Percentiles rank a stretch among this genome's conserved stretches.
These are phyloP conservation scores for Ophiostoma angusticollis DNA, from an alignment of 2,329 filamentous ascomycete species.

Conservation along the genomic window DNA sequence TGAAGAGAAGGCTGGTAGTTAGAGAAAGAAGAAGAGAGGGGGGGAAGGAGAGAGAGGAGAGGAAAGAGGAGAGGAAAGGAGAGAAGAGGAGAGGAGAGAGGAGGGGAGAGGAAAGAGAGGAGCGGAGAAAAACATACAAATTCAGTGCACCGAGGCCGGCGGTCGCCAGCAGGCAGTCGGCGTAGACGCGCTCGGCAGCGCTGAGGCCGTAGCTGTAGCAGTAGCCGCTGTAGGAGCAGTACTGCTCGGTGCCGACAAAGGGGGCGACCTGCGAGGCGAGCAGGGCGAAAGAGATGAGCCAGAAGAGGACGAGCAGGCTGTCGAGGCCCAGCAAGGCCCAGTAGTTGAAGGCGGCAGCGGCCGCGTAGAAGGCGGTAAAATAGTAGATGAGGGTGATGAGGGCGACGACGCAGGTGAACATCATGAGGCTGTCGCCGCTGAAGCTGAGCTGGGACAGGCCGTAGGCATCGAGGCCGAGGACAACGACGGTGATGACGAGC, in stretches of 20 bases:
- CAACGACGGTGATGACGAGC: slow-evolving; percentile 30
- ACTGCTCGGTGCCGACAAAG: slow-evolving; percentile 14
- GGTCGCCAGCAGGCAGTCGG: slow-evolving; percentile 21
- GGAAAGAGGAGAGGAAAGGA: neutral
- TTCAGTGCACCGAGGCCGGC: slow-evolving; percentile 29
- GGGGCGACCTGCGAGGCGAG: slow-evolving; percentile 25
- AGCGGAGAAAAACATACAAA: slow-evolving; percentile 31
- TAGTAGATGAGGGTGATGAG: slow-evolving; percentile 34
- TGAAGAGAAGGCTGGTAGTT: slow-evolving; percentile 27
- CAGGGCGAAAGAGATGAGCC: slow-evolving; percentile 33
- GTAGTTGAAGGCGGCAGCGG: slow-evolving; percentile 36
- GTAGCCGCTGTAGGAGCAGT: slow-evolving; percentile 15
- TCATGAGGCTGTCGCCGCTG: slow-evolving; percentile 22
- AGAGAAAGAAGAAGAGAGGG: neutral
- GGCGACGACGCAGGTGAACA: slow-evolving; percentile 30
- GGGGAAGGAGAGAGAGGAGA: slow-evolving; percentile 4
- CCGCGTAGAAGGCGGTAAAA: slow-evolving; percentile 28
- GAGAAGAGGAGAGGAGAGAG: neutral
- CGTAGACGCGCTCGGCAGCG: slow-evolving; percentile 11
- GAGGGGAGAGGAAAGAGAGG: too few relatives aligned
- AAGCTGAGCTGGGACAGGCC: slow-evolving; percentile 24
- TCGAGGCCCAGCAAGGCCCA: slow-evolving; percentile 40
- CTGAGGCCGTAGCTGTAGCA: slow-evolving; percentile 16
- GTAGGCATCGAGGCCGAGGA: slow-evolving; percentile 36
- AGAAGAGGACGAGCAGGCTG: slow-evolving; percentile 38